phyloP scores from a whole-genome alignment of 306 rosid genomes.

The Prinsepia uniflora region DNA sequence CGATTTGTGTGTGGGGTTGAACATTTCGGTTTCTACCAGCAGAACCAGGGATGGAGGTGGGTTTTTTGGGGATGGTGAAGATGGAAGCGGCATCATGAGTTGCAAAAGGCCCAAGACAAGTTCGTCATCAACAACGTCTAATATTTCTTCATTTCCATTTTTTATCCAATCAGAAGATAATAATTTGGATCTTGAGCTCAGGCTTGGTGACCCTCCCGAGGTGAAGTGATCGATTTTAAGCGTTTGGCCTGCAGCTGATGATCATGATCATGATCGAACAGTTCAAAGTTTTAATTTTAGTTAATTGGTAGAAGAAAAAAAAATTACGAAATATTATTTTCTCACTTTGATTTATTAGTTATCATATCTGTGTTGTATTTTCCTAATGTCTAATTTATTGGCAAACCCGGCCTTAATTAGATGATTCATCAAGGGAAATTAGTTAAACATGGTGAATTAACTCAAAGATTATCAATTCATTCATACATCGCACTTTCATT shows the following conservation, averaged over 20 bases:
- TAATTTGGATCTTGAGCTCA: conserved; percentile 88
- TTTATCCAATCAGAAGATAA: conserved; percentile 35
- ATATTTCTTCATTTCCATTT: conserved; percentile 29
- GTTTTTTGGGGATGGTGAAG: conserved; percentile 16
- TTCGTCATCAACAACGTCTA: conserved; percentile 10
- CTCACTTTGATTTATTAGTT: too few species aligned
- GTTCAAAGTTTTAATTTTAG: neutral
- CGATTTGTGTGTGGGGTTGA: conserved; percentile 47
- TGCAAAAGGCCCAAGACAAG: conserved; percentile 43
- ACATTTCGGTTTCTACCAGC: conserved; percentile 30
- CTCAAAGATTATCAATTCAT: neutral
- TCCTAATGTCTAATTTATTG: neutral
- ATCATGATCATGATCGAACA: neutral
- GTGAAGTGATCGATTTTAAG: conserved; percentile 13
- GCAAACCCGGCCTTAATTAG: neutral
- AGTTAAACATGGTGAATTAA: neutral
- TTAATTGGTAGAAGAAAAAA: neutral
- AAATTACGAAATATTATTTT: too few species aligned
- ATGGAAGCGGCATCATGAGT: conserved; percentile 9
- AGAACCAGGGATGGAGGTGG: conserved; percentile 22
- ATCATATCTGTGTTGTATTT: neutral
- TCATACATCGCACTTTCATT: neutral
- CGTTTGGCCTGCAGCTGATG: neutral
- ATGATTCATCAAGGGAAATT: neutral
- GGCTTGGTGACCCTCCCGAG: conserved; percentile 63